phyloP scores from a whole-genome alignment of 345 rosid genomes.

The Cardiospermum halicacabum region DNA sequence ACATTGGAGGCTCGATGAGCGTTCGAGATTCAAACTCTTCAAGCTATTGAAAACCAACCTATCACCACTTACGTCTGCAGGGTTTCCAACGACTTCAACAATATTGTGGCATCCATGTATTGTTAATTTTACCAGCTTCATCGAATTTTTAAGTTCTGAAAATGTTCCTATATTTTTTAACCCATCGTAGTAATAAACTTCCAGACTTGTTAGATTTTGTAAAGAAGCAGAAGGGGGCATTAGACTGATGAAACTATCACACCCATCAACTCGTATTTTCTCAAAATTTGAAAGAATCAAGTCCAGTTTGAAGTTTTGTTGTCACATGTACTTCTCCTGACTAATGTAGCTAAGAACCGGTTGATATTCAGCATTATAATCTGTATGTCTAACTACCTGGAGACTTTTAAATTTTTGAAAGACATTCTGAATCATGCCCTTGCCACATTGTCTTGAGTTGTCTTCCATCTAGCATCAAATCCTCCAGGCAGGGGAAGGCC shows the following conservation, averaged over 20 bases:
- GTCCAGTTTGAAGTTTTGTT: not conserved
- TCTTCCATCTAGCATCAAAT: not conserved
- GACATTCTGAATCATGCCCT: not conserved
- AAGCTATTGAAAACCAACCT: not conserved
- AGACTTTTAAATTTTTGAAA: conserved; percentile 2
- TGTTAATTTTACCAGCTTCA: no score
- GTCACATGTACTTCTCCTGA: not conserved
- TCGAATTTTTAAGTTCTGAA: not conserved
- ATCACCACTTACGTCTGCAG: not conserved
- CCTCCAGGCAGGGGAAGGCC: conserved; percentile 7
- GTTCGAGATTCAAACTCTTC: not conserved
- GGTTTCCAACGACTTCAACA: not conserved
- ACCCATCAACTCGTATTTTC: not conserved
- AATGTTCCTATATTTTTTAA: not conserved
- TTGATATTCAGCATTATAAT: not conserved
- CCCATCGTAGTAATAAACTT: not conserved
- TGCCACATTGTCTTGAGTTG: not conserved
- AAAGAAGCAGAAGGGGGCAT: not conserved
- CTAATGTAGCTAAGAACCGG: no score
- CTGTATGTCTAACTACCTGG: not conserved
- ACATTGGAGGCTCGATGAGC: not conserved
- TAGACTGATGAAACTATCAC: not conserved
- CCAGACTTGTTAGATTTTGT: not conserved
- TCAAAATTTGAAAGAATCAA: not conserved
- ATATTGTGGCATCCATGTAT: not conserved